Base-by-base conservation (phyloP, 73 alveolate genomes). In the Effrenium voratum region DNA sequence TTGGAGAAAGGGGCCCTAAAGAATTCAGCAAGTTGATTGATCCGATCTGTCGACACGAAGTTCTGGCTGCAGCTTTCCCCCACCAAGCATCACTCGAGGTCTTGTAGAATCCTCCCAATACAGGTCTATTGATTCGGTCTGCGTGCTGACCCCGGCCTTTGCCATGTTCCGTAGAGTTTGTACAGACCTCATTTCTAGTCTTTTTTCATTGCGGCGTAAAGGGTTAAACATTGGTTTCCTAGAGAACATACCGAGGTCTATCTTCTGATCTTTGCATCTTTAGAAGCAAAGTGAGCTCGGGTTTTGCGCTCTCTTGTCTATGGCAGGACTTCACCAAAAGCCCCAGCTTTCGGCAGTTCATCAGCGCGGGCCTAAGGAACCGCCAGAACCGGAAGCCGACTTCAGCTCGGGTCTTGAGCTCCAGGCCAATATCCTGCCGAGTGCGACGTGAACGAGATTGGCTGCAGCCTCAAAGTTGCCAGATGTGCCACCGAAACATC, bases 361-460 rank as follows among this genome's bases (percentile, higher is more conserved):
- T 90, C 76, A 72, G 97, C 55, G 22, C 52, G 40, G 57, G 36
- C 34, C 85, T 63, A 5, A 60, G 32, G 46, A 26, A 79, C 43
- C 22, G 34, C 43, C 19, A 30, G 63, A 63, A 43, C 55, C 38
- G 66, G 52, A 3, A 6, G 28, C 73, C 73, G 73, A 22, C 5
- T 5, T 36, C 73, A 60, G 36, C 36, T 30, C 5, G 22, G 36
- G 6, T 30, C 28, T 5, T 28, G 32, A 0, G 52, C 3, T 1
- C 41, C 1, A 88, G 95, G 95, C 28, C 66, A 68, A 43, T 90
- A 90, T 34, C 97, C 97, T 2, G 13, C 50, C 4, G 88, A 30
- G 30, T 90, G 97, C n/a, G 97, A 70, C 40, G 87, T 90, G 66
- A 90, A 90, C 76, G 83, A 90, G 45, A 90, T 90, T 28, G 97